These are phyloP conservation scores for Tricholoma furcatifolium DNA, from an alignment of 768 basidiomycete genomes.

Conservation along the genomic window DNA sequence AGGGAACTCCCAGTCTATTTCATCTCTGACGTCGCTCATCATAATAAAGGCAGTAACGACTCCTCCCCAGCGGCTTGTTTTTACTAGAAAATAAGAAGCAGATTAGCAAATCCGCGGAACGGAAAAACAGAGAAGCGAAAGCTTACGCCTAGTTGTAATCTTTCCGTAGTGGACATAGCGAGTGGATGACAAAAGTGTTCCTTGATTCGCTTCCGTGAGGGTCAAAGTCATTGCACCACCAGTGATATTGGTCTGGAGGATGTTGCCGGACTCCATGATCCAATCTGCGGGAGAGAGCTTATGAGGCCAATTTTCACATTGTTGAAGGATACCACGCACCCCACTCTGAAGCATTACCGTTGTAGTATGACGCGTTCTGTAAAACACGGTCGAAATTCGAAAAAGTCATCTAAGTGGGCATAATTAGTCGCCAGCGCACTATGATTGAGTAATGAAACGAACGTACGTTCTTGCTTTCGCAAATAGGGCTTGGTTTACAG, in stretches of 20 bases:
- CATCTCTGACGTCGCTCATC: constrained; percentile 82
- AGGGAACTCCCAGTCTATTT: constrained; percentile 88
- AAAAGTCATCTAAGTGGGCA: constrained; percentile 52
- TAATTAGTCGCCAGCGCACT: not conserved
- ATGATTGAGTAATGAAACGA: not conserved
- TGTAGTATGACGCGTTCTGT: constrained; percentile 61
- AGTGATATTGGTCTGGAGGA: constrained; percentile 60
- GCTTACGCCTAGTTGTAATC: constrained; percentile 60
- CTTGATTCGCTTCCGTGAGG: constrained; percentile 69
- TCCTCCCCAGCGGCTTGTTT: constrained; percentile 77
- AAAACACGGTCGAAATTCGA: constrained; percentile 65
- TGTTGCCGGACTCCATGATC: constrained; percentile 64
- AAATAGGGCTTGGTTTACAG: constrained; percentile 72
- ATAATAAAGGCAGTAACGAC: constrained; percentile 85
- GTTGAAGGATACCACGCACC: constrained; percentile 34
- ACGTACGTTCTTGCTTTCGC: constrained; percentile 55
- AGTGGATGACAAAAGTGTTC: constrained; percentile 77
- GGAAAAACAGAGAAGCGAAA: no score
- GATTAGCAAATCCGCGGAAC: not conserved
- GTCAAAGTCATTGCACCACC: constrained; percentile 67
- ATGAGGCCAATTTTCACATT: not conserved
- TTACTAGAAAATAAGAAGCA: constrained; percentile 43
- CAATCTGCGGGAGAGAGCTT: constrained; percentile 47
- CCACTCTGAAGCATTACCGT: constrained; percentile 73
- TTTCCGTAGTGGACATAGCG: constrained; percentile 81